phyloP scores from a whole-genome alignment of 495 filamentous ascomycete genomes.

The Astrocystis sublimbata region DNA sequence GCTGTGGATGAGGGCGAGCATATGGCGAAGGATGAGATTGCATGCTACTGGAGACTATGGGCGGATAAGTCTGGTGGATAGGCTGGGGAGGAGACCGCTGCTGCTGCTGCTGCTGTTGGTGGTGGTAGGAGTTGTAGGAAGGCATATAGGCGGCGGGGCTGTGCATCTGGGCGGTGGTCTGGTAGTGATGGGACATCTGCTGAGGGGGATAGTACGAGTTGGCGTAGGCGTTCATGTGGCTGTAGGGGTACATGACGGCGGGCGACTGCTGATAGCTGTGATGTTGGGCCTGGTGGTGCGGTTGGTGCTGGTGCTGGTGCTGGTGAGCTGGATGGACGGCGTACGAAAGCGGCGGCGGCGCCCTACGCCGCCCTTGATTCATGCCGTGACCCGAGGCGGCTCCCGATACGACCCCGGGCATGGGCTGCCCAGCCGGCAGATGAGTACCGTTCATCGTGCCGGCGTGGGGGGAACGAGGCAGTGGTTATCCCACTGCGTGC shows the following conservation, averaged over 20 bases:
- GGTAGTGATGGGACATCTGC: conserved; percentile 45
- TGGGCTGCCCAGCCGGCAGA: conserved; percentile 64
- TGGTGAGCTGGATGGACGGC: conserved; percentile 31
- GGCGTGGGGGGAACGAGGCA: conserved; percentile 52
- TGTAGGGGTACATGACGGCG: conserved; percentile 31
- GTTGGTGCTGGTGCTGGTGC: conserved; percentile 32
- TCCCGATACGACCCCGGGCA: conserved; percentile 41
- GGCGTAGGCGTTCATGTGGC: conserved; percentile 41
- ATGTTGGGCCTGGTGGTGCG: conserved; percentile 17
- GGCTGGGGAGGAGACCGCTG: conserved; percentile 45
- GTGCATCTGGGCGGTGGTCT: conserved; percentile 38
- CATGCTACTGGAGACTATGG: conserved; percentile 40
- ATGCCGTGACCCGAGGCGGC: conserved; percentile 26
- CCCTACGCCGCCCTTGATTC: conserved; percentile 31
- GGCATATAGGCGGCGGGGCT: conserved; percentile 37
- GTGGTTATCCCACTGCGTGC: conserved; percentile 47
- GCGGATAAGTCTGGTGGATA: conserved; percentile 45
- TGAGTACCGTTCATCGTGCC: conserved; percentile 63
- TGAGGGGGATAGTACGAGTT: conserved; percentile 35
- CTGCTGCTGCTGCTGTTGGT: conserved; percentile 16
- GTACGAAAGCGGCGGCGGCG: conserved; percentile 34
- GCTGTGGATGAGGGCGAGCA: conserved; percentile 40
- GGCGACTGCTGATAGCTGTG: conserved; percentile 35
- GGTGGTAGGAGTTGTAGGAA: conserved; percentile 36
- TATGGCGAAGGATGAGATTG: conserved; percentile 38